Conservation (phyloP, 2,329 filamentous ascomycete species). For the Remersonia thermophila region DNA sequence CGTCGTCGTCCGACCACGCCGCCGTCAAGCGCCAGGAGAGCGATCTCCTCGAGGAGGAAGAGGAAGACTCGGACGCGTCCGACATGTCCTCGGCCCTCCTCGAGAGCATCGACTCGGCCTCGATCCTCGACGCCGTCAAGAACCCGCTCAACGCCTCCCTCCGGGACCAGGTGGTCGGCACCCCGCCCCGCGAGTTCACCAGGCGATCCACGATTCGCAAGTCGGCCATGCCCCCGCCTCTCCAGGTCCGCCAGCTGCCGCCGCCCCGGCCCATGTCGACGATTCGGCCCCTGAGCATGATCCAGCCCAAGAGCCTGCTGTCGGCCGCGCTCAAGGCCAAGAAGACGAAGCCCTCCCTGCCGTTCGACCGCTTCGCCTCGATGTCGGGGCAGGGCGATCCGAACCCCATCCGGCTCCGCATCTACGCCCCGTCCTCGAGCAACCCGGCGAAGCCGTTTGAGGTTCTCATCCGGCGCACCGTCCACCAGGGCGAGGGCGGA, state of each 20-base stretch:
- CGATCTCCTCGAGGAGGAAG: conserved; percentile 43
- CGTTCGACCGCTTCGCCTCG: conserved; percentile 65
- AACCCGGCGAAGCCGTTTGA: conserved; percentile 54
- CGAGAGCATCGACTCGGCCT: conserved; percentile 57
- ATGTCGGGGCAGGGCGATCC: conserved; percentile 68
- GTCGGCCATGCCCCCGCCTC: conserved; percentile 42
- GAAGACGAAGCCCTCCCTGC: conserved; percentile 54
- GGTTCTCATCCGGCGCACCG: conserved; percentile 56
- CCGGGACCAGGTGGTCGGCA: conserved; percentile 48
- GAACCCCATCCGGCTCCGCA: conserved; percentile 62
- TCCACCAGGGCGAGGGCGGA: conserved; percentile 53
- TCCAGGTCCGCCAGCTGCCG: conserved; percentile 50
- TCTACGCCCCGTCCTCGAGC: conserved; percentile 62
- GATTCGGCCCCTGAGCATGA: conserved; percentile 52
- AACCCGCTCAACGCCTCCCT: conserved; percentile 44
- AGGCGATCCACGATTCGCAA: conserved; percentile 53
- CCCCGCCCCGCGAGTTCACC: conserved; percentile 47
- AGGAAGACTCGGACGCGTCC: conserved; percentile 47
- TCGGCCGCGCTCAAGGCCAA: conserved; percentile 63
- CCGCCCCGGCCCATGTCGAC: conserved; percentile 56
- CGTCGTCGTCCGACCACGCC: conserved; percentile 16
- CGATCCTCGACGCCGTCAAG: conserved; percentile 54
- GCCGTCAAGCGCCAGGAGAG: conserved; percentile 35
- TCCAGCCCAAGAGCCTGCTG: conserved; percentile 57
- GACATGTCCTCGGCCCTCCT: conserved; percentile 54